Percentiles rank a stretch among this genome's conserved stretches.
Evolutionary conservation across 2,329 filamentous ascomycete species (phyloP).

Genomic region (Diaporthe caulivora): DNA sequence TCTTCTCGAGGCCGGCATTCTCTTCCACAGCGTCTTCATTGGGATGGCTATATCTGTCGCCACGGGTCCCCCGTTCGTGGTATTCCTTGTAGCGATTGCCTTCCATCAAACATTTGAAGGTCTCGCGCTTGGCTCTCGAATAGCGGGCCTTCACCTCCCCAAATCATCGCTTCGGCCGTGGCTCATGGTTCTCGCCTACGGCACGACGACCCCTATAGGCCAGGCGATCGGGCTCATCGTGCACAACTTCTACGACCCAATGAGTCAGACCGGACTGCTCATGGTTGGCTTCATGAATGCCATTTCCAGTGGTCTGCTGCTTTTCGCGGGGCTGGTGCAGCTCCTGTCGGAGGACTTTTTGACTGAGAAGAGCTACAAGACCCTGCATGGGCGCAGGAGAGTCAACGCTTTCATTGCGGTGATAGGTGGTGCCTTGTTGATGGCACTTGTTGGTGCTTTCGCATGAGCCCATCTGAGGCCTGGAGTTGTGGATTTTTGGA

Average conservation of each 20-base stretch:
- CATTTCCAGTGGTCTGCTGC: constrained; percentile 81
- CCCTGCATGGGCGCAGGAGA: constrained; percentile 71
- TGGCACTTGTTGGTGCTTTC: constrained; percentile 81
- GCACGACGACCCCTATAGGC: constrained; percentile 82
- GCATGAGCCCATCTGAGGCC: constrained; percentile 57
- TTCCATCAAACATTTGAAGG: constrained; percentile 94
- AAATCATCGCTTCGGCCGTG: constrained; percentile 80
- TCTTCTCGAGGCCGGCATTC: constrained; percentile 83
- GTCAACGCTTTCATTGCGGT: constrained; percentile 74
- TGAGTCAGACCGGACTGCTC: constrained; percentile 79
- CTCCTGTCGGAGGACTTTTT: constrained; percentile 87
- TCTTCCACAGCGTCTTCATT: constrained; percentile 89
- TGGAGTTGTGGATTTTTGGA: background rate
- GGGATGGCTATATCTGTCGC: constrained; percentile 88
- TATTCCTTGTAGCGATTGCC: constrained; percentile 83
- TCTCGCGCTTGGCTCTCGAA: constrained; percentile 85
- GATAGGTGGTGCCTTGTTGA: constrained; percentile 72
- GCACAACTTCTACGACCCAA: constrained; percentile 84
- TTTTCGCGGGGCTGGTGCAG: constrained; percentile 88
- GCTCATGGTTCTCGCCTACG: constrained; percentile 84
- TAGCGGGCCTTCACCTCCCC: constrained; percentile 85
- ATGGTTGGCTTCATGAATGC: constrained; percentile 92
- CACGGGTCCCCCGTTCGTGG: constrained; percentile 82
- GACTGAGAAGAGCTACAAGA: constrained; percentile 79
- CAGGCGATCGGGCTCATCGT: constrained; percentile 85